Base-by-base conservation (phyloP, 1,284 basidiomycete genomes). In the Ganoderma meredithae region DNA sequence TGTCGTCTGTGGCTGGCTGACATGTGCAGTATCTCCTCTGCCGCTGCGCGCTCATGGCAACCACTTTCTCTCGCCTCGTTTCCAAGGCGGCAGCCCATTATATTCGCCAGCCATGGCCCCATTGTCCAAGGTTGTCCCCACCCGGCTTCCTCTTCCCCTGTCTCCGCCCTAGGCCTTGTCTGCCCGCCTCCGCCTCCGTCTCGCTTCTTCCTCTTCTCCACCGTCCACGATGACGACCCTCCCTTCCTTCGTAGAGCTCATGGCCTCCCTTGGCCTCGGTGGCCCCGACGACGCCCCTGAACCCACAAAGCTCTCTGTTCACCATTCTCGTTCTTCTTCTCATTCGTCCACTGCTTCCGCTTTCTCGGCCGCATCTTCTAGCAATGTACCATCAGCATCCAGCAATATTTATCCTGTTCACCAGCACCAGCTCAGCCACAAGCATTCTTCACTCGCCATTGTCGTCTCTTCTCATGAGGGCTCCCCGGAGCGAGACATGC, bases 211-310 rank as follows among this genome's bases (percentile, higher is more conserved):
- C 59, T 52, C 59, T 65, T 59, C 36, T 76, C 69, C 73, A 73
- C 75, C 78, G 76, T 68, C 68, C 61, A 56, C 77, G 70, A 91
- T 89, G 86, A 84, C 89, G 74, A 81, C 90, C 76, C 89, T 94
- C 76, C 92, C 92, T 76, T 93, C 92, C 68, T 94, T 94, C 79
- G 88, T 93, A 69, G 88, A 94, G 81, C 90, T 94, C 78, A 93
- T 94, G 91, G 86, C 88, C 71, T 87, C 92, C 70, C 84, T 94
- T 73, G 93, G 91, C 70, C 84, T 94, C 78, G 86, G 90, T 68
- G 81, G 80, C 73, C 76, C 75, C 59, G 66, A 73, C 60, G 70
- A 76, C 65, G 72, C 79, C 64, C 71, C 75, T 61, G 77, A 77
- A 63, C 72, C 78, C 55, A 31, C 55, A 67, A 67, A 68, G 69